Conservation (phyloP, 495 filamentous ascomycete genomes). For the Neurospora sp. region DNA sequence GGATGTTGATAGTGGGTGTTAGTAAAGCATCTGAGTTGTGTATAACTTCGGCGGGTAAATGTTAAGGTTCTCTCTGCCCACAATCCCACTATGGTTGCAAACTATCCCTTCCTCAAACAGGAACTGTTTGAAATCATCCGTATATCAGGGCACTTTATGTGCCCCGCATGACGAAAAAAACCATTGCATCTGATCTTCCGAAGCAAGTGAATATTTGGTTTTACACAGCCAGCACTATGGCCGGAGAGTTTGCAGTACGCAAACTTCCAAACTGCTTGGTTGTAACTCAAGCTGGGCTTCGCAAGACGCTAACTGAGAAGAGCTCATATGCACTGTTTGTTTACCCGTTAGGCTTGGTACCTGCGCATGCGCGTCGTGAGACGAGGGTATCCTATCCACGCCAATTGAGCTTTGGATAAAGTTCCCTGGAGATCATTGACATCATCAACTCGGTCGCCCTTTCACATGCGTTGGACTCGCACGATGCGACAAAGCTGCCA, state of each 20-base stretch:
- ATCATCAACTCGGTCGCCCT: not conserved
- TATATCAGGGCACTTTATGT: not conserved
- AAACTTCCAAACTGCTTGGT: not conserved
- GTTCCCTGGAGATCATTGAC: not conserved
- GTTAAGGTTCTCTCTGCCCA: not conserved
- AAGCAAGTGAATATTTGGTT: not conserved
- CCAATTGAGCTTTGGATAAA: not conserved
- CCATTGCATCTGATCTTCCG: not conserved
- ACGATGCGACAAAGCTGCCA: not conserved
- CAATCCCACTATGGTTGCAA: not conserved
- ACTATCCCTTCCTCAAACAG: not conserved
- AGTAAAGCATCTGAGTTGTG: not conserved
- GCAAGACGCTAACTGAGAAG: not conserved
- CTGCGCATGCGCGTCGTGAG: not conserved
- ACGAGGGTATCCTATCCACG: not conserved
- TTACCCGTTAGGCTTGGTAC: not conserved
- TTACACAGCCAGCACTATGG: not conserved
- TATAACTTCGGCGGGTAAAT: not conserved
- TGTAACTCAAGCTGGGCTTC: not conserved
- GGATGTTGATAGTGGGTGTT: not conserved
- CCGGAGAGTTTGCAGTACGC: not conserved
- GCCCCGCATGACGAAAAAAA: not conserved
- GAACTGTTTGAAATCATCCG: not conserved
- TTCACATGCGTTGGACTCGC: not conserved
- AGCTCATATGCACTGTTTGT: not conserved